Evolutionary conservation across 495 filamentous ascomycete species (phyloP), one percentile per base, ranked within the genome.

Genomic region (Recurvomyces mirabilis): DNA sequence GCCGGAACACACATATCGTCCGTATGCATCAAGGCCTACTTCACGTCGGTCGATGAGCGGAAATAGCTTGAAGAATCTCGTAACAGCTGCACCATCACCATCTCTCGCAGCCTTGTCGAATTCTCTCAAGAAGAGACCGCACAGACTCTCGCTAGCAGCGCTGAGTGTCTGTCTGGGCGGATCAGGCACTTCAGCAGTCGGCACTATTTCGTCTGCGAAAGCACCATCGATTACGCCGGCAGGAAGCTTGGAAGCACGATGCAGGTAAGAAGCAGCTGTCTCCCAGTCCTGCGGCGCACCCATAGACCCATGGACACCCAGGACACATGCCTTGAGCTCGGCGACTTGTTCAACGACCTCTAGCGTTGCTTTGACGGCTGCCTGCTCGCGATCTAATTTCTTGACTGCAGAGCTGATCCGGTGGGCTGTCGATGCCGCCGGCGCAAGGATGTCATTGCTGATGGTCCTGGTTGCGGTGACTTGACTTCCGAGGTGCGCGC

Each of bases 241-340:
- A 0, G 91, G 87, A 30, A 98, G 80, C 51, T 81, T 75, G 31
- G 75, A 72, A 4, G 93, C 86, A 10, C 91, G 79, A 38, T 79
- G 75, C 31, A 96, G 71, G 60, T 94, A 96, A 25, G 73, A 81
- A 29, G 91, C 91, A 3, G 91, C 91, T 0, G 81, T 89, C 65
- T 98, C 91, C 93, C 93, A 98, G 64, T 96, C 93, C 62, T 98
- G 91, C 29, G 93, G 82, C 1, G 87, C 91, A 11, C 91, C 93
- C 91, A 98, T 96, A 30, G 84, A 88, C 14, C 86, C 88, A 12
- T 84, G 77, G 20, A 96, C 87, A n/a, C 91, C 93, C 15, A 94
- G 74, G 30, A 96, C 84, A 57, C 91, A 98, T 5, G 88, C 78
- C 62, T 95, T 95, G 36, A 98, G 80, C 66, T 98, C 91, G 6